Percentiles rank a stretch among this genome's conserved stretches.
phyloP scores from a whole-genome alignment of 2,329 filamentous ascomycete genomes.

The Epichloe coenophiala region DNA sequence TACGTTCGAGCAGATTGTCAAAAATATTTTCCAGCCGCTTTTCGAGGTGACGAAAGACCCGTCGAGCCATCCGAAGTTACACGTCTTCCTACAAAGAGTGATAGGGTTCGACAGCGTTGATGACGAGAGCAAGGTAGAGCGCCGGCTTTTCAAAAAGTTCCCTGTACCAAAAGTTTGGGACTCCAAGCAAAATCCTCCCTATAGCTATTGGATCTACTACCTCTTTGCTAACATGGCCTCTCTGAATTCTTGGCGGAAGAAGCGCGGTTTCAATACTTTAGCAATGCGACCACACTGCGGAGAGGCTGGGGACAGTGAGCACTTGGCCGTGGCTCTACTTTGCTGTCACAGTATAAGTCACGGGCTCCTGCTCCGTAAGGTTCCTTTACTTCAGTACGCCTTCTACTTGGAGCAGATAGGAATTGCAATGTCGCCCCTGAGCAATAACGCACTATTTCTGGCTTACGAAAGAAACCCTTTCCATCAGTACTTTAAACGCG shows the following conservation, averaged over 20 bases:
- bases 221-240: slow-evolving; percentile 89
- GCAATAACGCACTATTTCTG: slow-evolving; percentile 92
- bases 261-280: slow-evolving; percentile 91
- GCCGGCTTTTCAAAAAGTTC: slow-evolving; percentile 89
- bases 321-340: slow-evolving; percentile 79
- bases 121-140: slow-evolving; percentile 93
- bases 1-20: slow-evolving; percentile 78
- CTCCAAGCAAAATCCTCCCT: slow-evolving; percentile 89
- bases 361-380: slow-evolving; percentile 81
- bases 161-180: slow-evolving; percentile 81
- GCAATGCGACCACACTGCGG: slow-evolving; percentile 87
- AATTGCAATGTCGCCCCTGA: slow-evolving; percentile 97
- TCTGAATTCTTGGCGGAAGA: slow-evolving; percentile 81
- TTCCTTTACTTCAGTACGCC: slow-evolving; percentile 87
- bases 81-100: slow-evolving; percentile 87
- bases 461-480: slow-evolving; percentile 97
- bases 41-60: slow-evolving; percentile 92
- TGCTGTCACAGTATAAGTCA: slow-evolving; percentile 97
- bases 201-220: slow-evolving; percentile 99
- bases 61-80: slow-evolving; percentile 75
- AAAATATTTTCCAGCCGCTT: slow-evolving; percentile 83
- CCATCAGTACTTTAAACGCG: slow-evolving; percentile 86
- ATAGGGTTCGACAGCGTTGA: slow-evolving; percentile 97
- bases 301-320: slow-evolving; percentile 92
- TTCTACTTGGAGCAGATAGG: slow-evolving; percentile 98